phyloP scores from a whole-genome alignment of 1,284 basidiomycete species.

The Erythrobasidium hasegawianum region DNA sequence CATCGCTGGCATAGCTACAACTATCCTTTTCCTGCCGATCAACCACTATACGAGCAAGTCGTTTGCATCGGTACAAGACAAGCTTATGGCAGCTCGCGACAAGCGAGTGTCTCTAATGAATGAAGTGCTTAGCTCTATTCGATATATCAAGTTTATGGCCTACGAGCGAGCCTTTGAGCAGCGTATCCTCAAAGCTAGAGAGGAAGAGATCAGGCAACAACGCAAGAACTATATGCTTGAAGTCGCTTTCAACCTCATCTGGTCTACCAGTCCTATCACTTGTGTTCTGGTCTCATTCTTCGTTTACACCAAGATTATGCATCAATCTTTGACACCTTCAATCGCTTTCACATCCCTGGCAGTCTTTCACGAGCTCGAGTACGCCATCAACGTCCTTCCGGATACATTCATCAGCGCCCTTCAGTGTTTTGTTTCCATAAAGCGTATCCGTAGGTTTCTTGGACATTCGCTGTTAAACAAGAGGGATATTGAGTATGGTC shows the following conservation, averaged over 20 bases:
- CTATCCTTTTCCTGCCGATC: slow-evolving; percentile 75
- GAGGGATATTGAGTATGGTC: too few relatives aligned
- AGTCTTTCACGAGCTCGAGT: slow-evolving; percentile 80
- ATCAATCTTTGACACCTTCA: slow-evolving; percentile 69
- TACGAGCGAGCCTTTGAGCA: slow-evolving; percentile 77
- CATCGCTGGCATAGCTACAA: slow-evolving; percentile 75
- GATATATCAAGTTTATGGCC: slow-evolving; percentile 72
- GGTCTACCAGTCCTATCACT: slow-evolving; percentile 54
- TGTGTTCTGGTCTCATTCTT: slow-evolving; percentile 48
- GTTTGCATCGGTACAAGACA: slow-evolving; percentile 77
- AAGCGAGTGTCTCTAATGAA: slow-evolving; percentile 88
- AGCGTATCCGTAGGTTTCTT: slow-evolving; percentile 67
- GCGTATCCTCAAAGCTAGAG: slow-evolving; percentile 58
- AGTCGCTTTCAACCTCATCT: slow-evolving; percentile 73
- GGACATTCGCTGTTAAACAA: neutral
- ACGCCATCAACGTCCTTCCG: slow-evolving; percentile 58
- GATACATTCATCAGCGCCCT: slow-evolving; percentile 81
- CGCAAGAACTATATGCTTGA: slow-evolving; percentile 81
- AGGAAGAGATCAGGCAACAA: slow-evolving; percentile 37
- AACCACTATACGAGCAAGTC: slow-evolving; percentile 83
- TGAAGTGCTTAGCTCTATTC: slow-evolving; percentile 80
- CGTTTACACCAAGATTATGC: slow-evolving; percentile 54
- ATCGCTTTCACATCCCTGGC: slow-evolving; percentile 71
- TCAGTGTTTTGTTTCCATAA: slow-evolving; percentile 75
- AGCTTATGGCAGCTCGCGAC: slow-evolving; percentile 61